A percentile compares a stretch with the other conserved stretches of the same genome.
Evolutionary conservation across 345 rosid species (phyloP).

Genomic region (Linum lewisii): DNA sequence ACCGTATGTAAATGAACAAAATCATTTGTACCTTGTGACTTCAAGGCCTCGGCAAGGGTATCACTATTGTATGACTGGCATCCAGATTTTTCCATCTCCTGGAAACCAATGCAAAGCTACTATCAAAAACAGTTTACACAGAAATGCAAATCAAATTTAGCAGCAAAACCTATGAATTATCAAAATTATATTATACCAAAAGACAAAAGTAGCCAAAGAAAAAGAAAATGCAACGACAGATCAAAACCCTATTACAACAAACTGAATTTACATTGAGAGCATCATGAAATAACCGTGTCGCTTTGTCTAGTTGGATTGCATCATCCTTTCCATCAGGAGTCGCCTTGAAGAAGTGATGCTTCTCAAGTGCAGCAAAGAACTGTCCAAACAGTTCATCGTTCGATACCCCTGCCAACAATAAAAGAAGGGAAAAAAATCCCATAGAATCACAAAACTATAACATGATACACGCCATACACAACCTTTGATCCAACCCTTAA

Average conservation of each 20-base stretch:
- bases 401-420: slow-evolving; percentile 39
- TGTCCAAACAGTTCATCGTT: slow-evolving; percentile 78
- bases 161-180: not conserved
- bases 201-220: not conserved
- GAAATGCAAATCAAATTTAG: not conserved
- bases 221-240: not conserved
- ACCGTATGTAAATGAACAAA: not conserved
- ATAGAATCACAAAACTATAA: not conserved
- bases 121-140: slow-evolving; percentile 6
- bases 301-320: slow-evolving; percentile 55
- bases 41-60: slow-evolving; percentile 59
- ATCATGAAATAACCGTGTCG: slow-evolving; percentile 57
- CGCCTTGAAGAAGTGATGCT: slow-evolving; percentile 39
- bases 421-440: slow-evolving; percentile 2
- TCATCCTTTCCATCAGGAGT: slow-evolving; percentile 60
- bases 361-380: slow-evolving; percentile 75
- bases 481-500: not conserved
- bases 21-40: slow-evolving; percentile 54
- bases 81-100: slow-evolving; percentile 78
- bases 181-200: not conserved
- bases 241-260: slow-evolving; percentile 6
- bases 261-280: slow-evolving; percentile 45
- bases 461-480: not conserved
- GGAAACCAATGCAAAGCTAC: slow-evolving; percentile 14
- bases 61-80: slow-evolving; percentile 36